phyloP scores from a whole-genome alignment of 495 filamentous ascomycete genomes.

The Cryomyces antarcticus region DNA sequence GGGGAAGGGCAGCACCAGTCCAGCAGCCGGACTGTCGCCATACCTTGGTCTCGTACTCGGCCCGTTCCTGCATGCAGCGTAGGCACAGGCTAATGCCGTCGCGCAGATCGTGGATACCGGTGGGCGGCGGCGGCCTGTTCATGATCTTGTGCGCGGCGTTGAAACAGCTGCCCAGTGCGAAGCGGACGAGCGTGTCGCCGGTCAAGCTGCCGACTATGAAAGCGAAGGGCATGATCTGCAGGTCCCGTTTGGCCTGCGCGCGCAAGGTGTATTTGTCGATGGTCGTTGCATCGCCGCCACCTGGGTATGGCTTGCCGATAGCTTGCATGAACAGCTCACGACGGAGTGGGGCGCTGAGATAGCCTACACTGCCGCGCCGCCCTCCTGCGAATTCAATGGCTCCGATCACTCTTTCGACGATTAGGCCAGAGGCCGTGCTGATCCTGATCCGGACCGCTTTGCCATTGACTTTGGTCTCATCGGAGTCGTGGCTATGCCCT shows the following conservation, averaged over 20 bases:
- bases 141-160: constrained; percentile 36
- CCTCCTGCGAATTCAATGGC: constrained; percentile 41
- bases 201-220: constrained; percentile 44
- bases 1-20: no score
- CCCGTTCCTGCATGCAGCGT: no score
- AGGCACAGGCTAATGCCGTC: no score
- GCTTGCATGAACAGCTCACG: constrained; percentile 25
- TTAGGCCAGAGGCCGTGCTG: constrained; percentile 24
- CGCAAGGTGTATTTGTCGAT: constrained; percentile 38
- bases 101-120: not conserved
- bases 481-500: constrained; percentile 1
- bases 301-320: not conserved
- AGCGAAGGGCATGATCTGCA: constrained; percentile 34
- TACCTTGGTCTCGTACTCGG: no score
- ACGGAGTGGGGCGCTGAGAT: constrained; percentile 29
- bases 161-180: constrained; percentile 40
- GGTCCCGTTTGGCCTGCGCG: constrained; percentile 28
- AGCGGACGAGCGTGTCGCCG: constrained; percentile 43
- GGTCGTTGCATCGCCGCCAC: constrained; percentile 9
- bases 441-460: constrained; percentile 24
- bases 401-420: constrained; percentile 24
- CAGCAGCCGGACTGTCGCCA: no score
- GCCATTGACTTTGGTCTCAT: constrained; percentile 2
- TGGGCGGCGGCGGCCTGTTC: not conserved
- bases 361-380: constrained; percentile 35